Conservation (phyloP, 768 basidiomycete species). For the Epithele typhae region DNA sequence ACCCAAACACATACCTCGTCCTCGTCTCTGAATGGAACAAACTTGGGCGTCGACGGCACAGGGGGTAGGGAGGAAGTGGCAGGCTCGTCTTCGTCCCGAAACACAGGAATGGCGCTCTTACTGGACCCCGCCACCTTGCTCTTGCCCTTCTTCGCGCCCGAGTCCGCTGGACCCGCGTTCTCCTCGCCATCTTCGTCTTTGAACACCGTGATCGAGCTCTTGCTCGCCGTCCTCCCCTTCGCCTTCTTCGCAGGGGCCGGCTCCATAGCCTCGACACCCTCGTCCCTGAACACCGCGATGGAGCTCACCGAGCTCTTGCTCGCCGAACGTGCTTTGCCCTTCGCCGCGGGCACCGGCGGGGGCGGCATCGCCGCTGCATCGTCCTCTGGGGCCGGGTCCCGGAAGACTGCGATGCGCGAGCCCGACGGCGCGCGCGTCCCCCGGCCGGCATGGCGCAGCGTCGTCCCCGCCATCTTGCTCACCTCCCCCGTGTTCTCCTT, state of each 20-base stretch:
- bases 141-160: background rate
- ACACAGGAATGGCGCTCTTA: conserved; percentile 17
- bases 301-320: conserved; percentile 24
- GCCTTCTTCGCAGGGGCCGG: conserved; percentile 5
- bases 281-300: conserved; percentile 18
- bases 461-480: conserved; percentile 64
- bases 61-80: conserved; percentile 11
- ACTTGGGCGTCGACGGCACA: conserved; percentile 48
- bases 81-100: conserved; percentile 17
- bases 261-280: conserved; percentile 3
- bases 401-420: conserved; percentile 61
- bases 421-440: conserved; percentile 47
- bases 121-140: conserved; percentile 1
- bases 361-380: conserved; percentile 32
- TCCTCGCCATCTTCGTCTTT: conserved; percentile 4
- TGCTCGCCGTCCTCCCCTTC: conserved; percentile 4
- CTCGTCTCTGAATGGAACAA: conserved; percentile 73
- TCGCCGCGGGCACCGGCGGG: background rate
- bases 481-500: conserved; percentile 77
- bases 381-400: conserved; percentile 46
- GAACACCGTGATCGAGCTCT: conserved; percentile 8
- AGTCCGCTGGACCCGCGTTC: background rate
- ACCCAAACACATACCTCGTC: conserved; percentile 27
- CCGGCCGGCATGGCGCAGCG: conserved; percentile 56
- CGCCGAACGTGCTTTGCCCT: conserved; percentile 1